Evolutionary conservation across 345 rosid species (phyloP).

Genomic region (Hibiscus mutabilis): DNA sequence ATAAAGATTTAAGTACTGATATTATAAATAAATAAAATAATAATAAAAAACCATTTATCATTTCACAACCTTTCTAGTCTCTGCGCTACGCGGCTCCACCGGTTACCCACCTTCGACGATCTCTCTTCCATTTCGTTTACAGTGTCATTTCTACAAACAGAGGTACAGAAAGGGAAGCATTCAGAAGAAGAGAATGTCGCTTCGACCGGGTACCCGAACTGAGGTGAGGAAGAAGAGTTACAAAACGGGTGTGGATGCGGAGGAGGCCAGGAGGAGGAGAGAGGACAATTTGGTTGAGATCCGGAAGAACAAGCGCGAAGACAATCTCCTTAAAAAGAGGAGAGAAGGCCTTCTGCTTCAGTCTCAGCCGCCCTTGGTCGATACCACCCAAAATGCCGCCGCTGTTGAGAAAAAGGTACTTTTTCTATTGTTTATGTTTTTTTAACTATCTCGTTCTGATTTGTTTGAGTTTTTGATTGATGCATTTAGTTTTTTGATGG

Average conservation of each 20-base stretch:
- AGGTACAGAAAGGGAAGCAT: neutral
- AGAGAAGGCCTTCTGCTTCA: constrained; percentile 41
- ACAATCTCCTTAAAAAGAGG: constrained; percentile 41
- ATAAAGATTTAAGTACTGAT: no score
- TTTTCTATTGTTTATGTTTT: neutral
- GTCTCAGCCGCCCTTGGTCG: constrained; percentile 30
- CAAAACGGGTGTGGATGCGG: constrained; percentile 42
- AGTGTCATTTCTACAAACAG: neutral
- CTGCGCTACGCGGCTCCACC: neutral
- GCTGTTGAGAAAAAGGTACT: constrained; percentile 45
- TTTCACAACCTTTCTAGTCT: neutral
- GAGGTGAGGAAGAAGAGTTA: constrained; percentile 40
- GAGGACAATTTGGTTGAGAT: constrained; percentile 50
- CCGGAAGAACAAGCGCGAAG: constrained; percentile 37
- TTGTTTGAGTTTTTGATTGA: constrained; percentile 18
- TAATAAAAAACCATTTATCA: no score
- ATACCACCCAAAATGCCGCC: constrained; percentile 25
- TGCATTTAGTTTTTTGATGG: neutral
- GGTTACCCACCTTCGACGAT: neutral
- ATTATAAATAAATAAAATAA: no score
- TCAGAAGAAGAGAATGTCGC: constrained; percentile 29
- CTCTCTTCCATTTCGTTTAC: neutral
- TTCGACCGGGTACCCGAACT: constrained; percentile 29
- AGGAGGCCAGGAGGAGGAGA: constrained; percentile 44
- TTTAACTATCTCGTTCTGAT: constrained; percentile 2